Conservation (phyloP, 345 rosid genomes). For the Salix arbutifolia region DNA sequence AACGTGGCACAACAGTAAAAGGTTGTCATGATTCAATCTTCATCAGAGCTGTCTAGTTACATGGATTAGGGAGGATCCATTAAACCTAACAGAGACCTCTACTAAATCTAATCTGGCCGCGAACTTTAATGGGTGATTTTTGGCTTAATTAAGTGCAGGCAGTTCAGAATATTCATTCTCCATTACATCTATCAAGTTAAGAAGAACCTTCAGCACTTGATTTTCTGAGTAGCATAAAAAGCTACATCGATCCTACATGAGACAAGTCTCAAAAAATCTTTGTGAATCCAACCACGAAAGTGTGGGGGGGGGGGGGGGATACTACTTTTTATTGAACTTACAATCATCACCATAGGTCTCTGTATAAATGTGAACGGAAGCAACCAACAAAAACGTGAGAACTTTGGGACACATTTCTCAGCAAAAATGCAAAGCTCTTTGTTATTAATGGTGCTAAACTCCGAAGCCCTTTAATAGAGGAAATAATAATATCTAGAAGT, state of each 20-base stretch:
- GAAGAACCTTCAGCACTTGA: background rate
- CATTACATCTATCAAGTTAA: background rate
- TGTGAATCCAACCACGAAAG: background rate
- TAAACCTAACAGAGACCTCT: background rate
- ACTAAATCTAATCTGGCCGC: too few species aligned
- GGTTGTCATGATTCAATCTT: background rate
- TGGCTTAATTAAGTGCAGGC: too few species aligned
- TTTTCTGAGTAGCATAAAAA: too few species aligned
- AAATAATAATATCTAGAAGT: background rate
- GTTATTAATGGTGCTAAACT: background rate
- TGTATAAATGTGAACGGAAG: slow-evolving; percentile 17
- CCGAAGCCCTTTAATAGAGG: background rate
- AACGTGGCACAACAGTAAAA: background rate
- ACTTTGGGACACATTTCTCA: slow-evolving; percentile 32
- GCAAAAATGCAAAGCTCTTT: background rate
- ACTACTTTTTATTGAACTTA: slow-evolving; percentile 20
- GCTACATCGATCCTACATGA: background rate
- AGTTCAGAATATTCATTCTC: too few species aligned
- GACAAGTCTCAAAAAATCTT: background rate
- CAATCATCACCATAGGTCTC: slow-evolving; percentile 24
- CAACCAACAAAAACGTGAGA: slow-evolving; percentile 31
- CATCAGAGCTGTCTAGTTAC: background rate
- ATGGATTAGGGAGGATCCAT: background rate
- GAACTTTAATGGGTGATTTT: too few species aligned
- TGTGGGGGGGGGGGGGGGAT: background rate